phyloP scores from a whole-genome alignment of 257 asterid species.

The Fraxinus quadrangulata region DNA sequence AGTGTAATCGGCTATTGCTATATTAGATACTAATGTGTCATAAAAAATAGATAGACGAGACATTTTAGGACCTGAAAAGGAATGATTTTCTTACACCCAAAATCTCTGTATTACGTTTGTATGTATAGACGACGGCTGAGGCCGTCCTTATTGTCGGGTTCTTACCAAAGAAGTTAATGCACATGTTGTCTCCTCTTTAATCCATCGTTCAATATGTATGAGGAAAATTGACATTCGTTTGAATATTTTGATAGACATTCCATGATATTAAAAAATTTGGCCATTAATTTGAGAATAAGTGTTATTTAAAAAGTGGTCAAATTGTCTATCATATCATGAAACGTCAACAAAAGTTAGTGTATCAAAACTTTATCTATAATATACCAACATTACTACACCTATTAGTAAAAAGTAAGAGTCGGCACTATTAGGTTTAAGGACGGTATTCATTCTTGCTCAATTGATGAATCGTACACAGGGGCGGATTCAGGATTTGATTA shows the following conservation, averaged over 20 bases:
- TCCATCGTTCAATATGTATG: constrained; percentile 22
- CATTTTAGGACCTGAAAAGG: background rate
- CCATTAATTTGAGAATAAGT: too few species aligned
- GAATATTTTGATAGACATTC: too few species aligned
- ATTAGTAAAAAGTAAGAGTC: constrained; percentile 25
- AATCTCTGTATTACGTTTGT: constrained; percentile 8
- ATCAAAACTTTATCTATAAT: too few species aligned
- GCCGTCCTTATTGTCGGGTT: constrained; percentile 28
- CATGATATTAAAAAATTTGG: too few species aligned
- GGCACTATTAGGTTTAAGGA: too few species aligned
- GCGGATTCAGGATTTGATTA: too few species aligned
- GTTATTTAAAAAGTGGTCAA: too few species aligned
- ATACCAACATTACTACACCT: background rate
- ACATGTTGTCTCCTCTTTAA: constrained; percentile 28
- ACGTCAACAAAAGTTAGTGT: too few species aligned
- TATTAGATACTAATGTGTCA: constrained; percentile 24
- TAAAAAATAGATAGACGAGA: background rate
- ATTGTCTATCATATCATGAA: too few species aligned
- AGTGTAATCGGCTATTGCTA: constrained; percentile 34
- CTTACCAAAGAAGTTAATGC: constrained; percentile 24
- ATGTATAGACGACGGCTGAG: constrained; percentile 26
- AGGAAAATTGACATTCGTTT: too few species aligned
- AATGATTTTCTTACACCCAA: background rate
- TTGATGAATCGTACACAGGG: too few species aligned
- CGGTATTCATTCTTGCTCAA: too few species aligned